Evolutionary conservation across 306 rosid genomes (phyloP), one percentile per base, ranked within the genome.

Genomic region (Cucurbita moschata): DNA sequence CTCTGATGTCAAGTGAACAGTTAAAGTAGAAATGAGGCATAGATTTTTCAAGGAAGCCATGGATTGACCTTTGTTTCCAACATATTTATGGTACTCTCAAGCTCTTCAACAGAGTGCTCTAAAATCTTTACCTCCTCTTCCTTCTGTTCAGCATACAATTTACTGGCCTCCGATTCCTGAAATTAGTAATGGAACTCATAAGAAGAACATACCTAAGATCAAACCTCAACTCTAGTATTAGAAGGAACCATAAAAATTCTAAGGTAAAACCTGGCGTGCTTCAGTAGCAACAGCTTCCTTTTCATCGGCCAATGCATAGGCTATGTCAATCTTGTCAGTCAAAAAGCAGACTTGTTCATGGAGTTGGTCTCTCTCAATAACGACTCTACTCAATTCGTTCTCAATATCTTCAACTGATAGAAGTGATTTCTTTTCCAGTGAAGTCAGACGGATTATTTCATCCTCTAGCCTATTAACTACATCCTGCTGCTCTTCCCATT

Each of bases 51-150:
- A 54, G 44, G 61, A 42, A 86, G 69, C 82, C 67, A 4, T 63
- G 57, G 21, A 15, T 19, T 53, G 67, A 94, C 98, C 98, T 90
- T 94, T 75, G 84, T 86, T 86, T 94, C 98, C 65, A 94, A 83
- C 77, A 90, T 93, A 86, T 94, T 86, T 79, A 94, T 85, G 78
- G 98, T 94, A 76, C 86, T 78, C 77, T 94, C 98, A 57, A 94
- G 97, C 84, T 94, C 98, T 82, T 90, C 98, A 79, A 94, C 86
- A 73, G 98, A 94, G 79, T 58, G 84, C 79, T 94, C 98, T 81
- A 94, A 85, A 80, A 94, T 90, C 83, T 84, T 89, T 68, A 90
- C 97, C 77, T 94, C 98, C 86, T 90, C 97, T 81, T 90, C 96
- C 88, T 90, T 94, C 75, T 94, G 87, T 78, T 90, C 92, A 16